Evolutionary conservation across 306 rosid genomes (phyloP).

Genomic region (Medicago arabica): DNA sequence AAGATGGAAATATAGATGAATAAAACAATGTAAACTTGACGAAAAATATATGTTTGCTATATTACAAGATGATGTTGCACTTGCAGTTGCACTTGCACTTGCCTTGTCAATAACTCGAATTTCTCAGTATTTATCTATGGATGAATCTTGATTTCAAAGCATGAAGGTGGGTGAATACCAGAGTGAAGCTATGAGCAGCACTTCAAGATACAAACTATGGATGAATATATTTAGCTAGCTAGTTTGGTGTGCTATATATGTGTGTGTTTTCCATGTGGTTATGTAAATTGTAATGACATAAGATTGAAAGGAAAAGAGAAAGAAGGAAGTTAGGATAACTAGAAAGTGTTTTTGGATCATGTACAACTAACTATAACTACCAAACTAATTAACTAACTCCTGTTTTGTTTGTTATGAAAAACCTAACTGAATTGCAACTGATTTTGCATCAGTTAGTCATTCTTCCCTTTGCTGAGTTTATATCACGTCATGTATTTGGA

Average conservation of each 20-base stretch:
- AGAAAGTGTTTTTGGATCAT: constrained; percentile 24
- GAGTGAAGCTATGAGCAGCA: not conserved
- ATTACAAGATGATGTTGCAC: not conserved
- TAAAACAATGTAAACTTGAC: not conserved
- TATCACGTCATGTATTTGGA: not conserved
- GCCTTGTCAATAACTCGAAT: not conserved
- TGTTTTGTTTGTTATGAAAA: constrained; percentile 20
- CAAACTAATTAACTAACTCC: not conserved
- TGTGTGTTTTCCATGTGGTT: not conserved
- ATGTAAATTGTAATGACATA: not conserved
- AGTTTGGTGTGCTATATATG: not conserved
- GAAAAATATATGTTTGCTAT: not conserved
- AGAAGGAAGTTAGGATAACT: not conserved
- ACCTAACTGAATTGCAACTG: not conserved
- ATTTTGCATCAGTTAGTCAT: not conserved
- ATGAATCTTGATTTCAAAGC: too few species aligned
- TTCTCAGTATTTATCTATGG: not conserved
- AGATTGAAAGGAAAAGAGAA: constrained; percentile 7
- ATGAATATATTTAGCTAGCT: not conserved
- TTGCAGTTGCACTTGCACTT: constrained; percentile 20
- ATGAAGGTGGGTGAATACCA: not conserved
- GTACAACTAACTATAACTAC: not conserved
- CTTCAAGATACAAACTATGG: not conserved
- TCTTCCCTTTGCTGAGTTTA: not conserved
- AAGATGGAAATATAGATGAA: not conserved